Base-by-base conservation (phyloP, 1,284 basidiomycete species). In the Leccinum solheimii region DNA sequence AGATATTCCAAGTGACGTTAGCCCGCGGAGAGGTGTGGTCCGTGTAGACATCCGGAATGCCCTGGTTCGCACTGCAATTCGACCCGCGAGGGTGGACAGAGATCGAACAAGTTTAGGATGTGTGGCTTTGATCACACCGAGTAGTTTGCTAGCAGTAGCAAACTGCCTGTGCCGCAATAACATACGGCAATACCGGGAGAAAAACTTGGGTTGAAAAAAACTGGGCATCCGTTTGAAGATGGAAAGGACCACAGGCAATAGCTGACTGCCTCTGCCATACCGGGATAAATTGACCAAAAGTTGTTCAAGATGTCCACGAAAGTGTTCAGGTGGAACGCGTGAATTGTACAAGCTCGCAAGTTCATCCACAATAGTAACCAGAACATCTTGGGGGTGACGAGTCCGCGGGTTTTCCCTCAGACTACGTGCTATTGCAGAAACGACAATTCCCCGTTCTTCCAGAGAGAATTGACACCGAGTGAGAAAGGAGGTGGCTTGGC, bases 261-360 rank as follows among this genome's bases (percentile, higher is more conserved):
- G 19, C 45, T 63, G 68, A 0, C 32, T 54, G 23, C 68, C 72
- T 54, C 62, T 64, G 19, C 66, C 68, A 13, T 61, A 54, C 30
- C 30, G 64, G 14, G 73, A 65, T 55, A 73, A 56, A 56, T 48
- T 8, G 48, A 69, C 36, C 55, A 76, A 55, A 5, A 76, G 55
- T 11, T 63, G 64, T 38, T 75, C 71, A 23, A 73, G 64, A 50
- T 69, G 71, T 23, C 69, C 62, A 43, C 66, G 72, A 64, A 76
- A 72, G 38, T 73, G 64, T 38, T 56, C 56, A 13, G 73, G 68
- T 1, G 72, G 74, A 30, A 53, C 32, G 8, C 56, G 63, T 3
- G 57, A 72, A 21, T 14, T 21, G 43, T 75, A 76, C 45, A 72
- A 45, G 2, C 36, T 57, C 27, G 48, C 48, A 19, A 76, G 60